phyloP scores from a whole-genome alignment of 148 eudicot genomes.

The Bassia scoparia region DNA sequence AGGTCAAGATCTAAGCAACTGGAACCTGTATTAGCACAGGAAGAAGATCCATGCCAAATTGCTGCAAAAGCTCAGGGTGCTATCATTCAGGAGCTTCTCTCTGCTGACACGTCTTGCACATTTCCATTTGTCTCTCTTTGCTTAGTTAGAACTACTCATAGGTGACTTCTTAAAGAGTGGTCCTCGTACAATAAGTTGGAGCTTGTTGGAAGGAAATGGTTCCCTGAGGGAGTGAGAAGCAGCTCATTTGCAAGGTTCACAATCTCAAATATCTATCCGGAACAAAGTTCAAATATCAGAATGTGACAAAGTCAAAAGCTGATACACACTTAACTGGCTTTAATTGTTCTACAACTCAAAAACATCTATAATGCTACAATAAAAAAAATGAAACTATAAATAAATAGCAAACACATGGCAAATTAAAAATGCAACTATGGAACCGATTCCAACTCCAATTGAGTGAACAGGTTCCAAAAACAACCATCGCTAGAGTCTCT shows the following conservation, averaged over 20 bases:
- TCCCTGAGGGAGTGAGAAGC: conserved; percentile 94
- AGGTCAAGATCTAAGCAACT: not conserved
- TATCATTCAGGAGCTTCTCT: conserved; percentile 70
- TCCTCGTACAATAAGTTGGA: conserved; percentile 55
- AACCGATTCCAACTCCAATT: too few species aligned
- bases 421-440: too few species aligned
- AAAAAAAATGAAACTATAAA: too few species aligned
- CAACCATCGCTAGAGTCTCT: too few species aligned
- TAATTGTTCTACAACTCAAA: too few species aligned
- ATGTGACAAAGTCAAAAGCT: not conserved
- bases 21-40: conserved; percentile 87
- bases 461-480: too few species aligned
- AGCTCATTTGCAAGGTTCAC: conserved; percentile 98
- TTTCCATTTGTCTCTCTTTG: conserved; percentile 56
- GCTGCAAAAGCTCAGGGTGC: conserved; percentile 90
- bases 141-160: conserved; percentile 52
- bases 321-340: too few species aligned
- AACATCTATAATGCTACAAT: too few species aligned
- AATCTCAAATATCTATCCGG: conserved; percentile 76
- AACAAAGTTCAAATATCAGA: conserved; percentile 13
- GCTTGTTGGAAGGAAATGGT: conserved; percentile 77
- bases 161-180: conserved; percentile 56
- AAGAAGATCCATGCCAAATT: conserved; percentile 90
- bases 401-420: too few species aligned
- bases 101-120: conserved; percentile 61